A percentile compares a stretch with the other conserved stretches of the same genome.
Evolutionary conservation across 495 filamentous ascomycete genomes (phyloP).

Genomic region (Aspergillus indologenus): DNA sequence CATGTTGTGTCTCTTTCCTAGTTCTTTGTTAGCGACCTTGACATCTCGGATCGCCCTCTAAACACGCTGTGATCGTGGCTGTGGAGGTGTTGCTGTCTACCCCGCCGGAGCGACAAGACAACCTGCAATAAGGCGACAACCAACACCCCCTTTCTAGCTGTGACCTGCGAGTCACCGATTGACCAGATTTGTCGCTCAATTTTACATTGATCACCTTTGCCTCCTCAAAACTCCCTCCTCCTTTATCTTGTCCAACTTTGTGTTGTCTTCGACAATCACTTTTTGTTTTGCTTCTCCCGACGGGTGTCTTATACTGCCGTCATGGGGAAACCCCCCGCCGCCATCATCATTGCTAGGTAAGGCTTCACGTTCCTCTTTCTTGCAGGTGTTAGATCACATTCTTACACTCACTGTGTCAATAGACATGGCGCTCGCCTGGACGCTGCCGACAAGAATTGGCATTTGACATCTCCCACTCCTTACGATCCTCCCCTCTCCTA

Average conservation of each 20-base stretch:
- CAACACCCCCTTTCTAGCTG: background rate
- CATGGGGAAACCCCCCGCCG: slow-evolving; percentile 59
- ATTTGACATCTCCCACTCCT: slow-evolving; percentile 87
- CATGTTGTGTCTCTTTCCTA: background rate
- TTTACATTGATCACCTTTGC: background rate
- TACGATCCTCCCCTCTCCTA: slow-evolving; percentile 97
- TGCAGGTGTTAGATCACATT: slow-evolving; percentile 8
- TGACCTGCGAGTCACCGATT: background rate
- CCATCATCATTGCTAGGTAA: slow-evolving; percentile 81
- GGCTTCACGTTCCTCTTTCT: slow-evolving; percentile 18
- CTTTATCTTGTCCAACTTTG: background rate
- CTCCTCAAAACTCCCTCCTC: background rate
- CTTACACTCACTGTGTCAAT: background rate
- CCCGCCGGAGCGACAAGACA: background rate
- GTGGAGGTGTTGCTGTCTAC: background rate
- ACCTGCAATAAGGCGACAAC: slow-evolving; percentile 3
- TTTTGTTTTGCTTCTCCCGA: background rate
- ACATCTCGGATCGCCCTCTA: background rate
- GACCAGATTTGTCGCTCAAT: background rate
- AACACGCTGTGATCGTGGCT: background rate
- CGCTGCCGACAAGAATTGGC: slow-evolving; percentile 90
- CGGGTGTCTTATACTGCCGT: slow-evolving; percentile 1
- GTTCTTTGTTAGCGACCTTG: background rate
- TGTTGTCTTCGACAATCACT: background rate
- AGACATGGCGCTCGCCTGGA: slow-evolving; percentile 94